phyloP scores from a whole-genome alignment of 441 rosid genomes.

The Brassica hybrid region DNA sequence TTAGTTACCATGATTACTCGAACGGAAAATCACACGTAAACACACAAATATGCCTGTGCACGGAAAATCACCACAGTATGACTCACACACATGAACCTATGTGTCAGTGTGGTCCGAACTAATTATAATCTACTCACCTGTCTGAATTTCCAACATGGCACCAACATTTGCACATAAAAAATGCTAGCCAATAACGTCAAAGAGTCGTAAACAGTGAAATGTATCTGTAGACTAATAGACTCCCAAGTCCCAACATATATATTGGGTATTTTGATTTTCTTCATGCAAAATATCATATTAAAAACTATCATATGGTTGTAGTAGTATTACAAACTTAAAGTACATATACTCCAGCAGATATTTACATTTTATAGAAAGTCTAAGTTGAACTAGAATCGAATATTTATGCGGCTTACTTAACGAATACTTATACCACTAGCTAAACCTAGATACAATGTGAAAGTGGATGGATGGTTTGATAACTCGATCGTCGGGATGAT shows the following conservation, averaged over 20 bases:
- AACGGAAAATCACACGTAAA: slow-evolving; percentile 40
- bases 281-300: not conserved
- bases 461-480: slow-evolving; percentile 23
- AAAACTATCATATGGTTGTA: not conserved
- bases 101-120: slow-evolving; percentile 30
- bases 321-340: not conserved
- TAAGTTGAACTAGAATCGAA: not conserved
- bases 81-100: not conserved
- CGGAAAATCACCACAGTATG: slow-evolving; percentile 35
- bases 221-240: not conserved
- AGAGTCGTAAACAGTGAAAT: not conserved
- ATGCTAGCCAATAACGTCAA: not conserved
- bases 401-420: slow-evolving; percentile 1
- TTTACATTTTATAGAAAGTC: not conserved
- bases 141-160: slow-evolving; percentile 19
- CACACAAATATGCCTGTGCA: slow-evolving; percentile 5
- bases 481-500: slow-evolving; percentile 24
- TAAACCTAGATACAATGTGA: slow-evolving; percentile 24
- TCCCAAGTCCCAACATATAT: not conserved
- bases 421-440: not conserved
- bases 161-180: not conserved
- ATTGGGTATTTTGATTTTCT: not conserved
- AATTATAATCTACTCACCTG: slow-evolving; percentile 15
- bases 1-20: slow-evolving; percentile 35
- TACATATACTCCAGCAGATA: not conserved